These are phyloP conservation scores for Porogramme epimiltina DNA, from an alignment of 1,284 basidiomycete species.

Conservation along the genomic window DNA sequence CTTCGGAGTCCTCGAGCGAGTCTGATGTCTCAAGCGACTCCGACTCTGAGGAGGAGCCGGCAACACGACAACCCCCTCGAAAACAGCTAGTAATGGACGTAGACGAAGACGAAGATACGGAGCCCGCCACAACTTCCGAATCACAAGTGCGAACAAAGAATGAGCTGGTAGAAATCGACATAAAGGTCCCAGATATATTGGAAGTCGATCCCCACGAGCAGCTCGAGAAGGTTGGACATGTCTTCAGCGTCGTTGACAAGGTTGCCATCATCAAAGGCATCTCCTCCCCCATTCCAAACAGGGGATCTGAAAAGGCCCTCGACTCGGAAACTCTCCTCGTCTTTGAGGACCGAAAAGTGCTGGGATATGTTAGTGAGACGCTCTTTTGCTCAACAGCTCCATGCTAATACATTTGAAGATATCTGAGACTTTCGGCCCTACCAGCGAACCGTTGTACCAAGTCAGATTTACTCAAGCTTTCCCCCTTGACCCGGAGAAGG, in stretches of 20 bases:
- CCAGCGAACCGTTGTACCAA: slow-evolving; percentile 82
- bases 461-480: slow-evolving; percentile 66
- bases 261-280: slow-evolving; percentile 71
- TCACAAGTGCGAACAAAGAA: slow-evolving; percentile 64
- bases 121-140: slow-evolving; percentile 37
- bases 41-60: slow-evolving; percentile 36
- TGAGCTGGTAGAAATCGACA: slow-evolving; percentile 53
- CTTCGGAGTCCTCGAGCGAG: slow-evolving; percentile 26
- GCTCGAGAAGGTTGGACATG: slow-evolving; percentile 73
- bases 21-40: slow-evolving; percentile 44
- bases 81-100: slow-evolving; percentile 27
- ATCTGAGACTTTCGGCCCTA: slow-evolving; percentile 90
- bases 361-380: slow-evolving; percentile 66
- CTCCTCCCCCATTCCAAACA: slow-evolving; percentile 41
- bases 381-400: neutral
- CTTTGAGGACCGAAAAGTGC: slow-evolving; percentile 79
- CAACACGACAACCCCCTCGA: slow-evolving; percentile 17
- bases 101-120: slow-evolving; percentile 55
- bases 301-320: slow-evolving; percentile 59
- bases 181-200: slow-evolving; percentile 57
- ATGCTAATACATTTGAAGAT: slow-evolving; percentile 46
- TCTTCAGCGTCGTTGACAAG: slow-evolving; percentile 71
- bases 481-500: slow-evolving; percentile 56
- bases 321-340: slow-evolving; percentile 88
- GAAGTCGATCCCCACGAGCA: slow-evolving; percentile 58